Evolutionary conservation across 2,329 filamentous ascomycete genomes (phyloP), one percentile per base, ranked within the genome.

Genomic region (Chaetomium olivaceum): DNA sequence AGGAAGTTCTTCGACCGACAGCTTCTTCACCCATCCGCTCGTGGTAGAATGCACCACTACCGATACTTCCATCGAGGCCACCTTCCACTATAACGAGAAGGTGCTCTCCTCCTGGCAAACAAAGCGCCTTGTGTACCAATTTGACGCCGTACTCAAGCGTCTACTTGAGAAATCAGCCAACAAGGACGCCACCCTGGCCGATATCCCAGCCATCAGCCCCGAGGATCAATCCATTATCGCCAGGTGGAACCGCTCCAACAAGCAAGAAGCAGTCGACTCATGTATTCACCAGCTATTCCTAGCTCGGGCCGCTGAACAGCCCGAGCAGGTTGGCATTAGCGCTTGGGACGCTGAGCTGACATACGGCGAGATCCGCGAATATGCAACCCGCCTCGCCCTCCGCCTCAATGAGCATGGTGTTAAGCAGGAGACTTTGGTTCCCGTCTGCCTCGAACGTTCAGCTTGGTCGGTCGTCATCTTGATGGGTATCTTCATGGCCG

Each of bases 401-500:
- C 64, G 62, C 29, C 66, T 74, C 21, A n/a, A 46, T 1, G 51
- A 59, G 19, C 55, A 65, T 19, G 72, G 73, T 16, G 68, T 75
- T n/a, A 58, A 64, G 16, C 52, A 25, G 12, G 71, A 69, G 4
- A 67, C 60, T 6, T 46, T 71, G 14, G 70, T 75, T 2, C 73
- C 72, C 4, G 67, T 76, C 6, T 74, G 71, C 33, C 69, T 74
- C 33, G 68, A 69, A 16, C 72, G 73, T 21, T 73, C 70, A 8
- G 61, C 67, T 19, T 69, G 68, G 70, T 57, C 69, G 3, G 57
- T 72, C 0, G 69, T 73, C 11, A 66, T 67, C 9, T 63, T 76
- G 25, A 31, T 75, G 25, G 73, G 67, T 21, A 68, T 75, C 48
- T 65, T 75, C 43, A 70, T 74, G 65, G 67, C 72, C 1, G 75